phyloP scores from a whole-genome alignment of 2,329 filamentous ascomycete species.

The Colletotrichum sp. region DNA sequence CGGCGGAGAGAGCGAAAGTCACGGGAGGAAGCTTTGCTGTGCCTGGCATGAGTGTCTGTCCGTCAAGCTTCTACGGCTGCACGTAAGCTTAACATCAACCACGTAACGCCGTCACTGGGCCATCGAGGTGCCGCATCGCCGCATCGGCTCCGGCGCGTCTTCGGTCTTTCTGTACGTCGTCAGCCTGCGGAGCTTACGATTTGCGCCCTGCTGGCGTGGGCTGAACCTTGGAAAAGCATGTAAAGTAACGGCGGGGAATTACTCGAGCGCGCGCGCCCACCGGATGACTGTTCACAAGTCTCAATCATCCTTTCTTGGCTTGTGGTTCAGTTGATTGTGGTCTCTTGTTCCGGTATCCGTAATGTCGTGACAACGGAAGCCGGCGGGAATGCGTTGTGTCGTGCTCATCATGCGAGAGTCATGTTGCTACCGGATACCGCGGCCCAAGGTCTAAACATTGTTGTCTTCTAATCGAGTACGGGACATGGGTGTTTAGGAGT shows the following conservation, averaged over 20 bases:
- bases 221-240: neutral
- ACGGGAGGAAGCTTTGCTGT: neutral
- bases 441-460: neutral
- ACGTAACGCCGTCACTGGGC: neutral
- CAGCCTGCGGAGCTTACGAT: neutral
- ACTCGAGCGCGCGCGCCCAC: neutral
- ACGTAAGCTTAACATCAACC: neutral
- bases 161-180: neutral
- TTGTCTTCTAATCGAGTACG: neutral
- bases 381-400: neutral
- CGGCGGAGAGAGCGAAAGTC: neutral
- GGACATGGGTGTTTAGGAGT: neutral
- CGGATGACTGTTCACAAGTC: neutral
- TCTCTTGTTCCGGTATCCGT: neutral
- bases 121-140: neutral
- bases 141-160: neutral
- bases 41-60: neutral
- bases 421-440: neutral
- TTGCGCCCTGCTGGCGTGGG: neutral
- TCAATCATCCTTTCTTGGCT: neutral
- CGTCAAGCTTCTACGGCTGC: neutral
- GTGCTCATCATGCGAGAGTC: neutral
- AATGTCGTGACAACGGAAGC: neutral
- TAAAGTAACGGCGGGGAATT: neutral
- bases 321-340: neutral